phyloP scores from a whole-genome alignment of 345 rosid genomes.

The Brassica nigra region DNA sequence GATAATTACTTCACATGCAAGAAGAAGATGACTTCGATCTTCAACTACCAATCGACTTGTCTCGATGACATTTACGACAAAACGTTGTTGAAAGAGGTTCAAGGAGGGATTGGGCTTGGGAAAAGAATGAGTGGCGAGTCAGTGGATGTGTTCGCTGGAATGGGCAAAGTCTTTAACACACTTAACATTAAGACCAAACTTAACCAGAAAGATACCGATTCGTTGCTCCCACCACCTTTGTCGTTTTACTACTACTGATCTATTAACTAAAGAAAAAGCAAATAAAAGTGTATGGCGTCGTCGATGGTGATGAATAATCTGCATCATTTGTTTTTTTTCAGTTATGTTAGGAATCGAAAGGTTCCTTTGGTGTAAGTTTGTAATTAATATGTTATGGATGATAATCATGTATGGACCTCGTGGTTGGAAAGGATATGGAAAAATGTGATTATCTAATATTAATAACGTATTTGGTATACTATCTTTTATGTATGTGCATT shows the following conservation, averaged over 20 bases:
- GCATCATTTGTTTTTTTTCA: not conserved
- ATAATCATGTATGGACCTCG: not conserved
- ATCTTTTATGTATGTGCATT: not conserved
- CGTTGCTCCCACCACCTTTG: conserved; percentile 4
- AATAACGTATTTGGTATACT: not conserved
- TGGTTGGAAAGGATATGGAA: not conserved
- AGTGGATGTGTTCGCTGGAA: not conserved
- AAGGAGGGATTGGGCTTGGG: not conserved
- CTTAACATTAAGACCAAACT: not conserved
- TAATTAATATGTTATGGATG: not conserved
- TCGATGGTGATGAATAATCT: not conserved
- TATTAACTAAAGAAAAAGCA: not conserved
- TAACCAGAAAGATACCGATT: not conserved
- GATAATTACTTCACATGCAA: not conserved
- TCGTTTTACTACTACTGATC: not conserved
- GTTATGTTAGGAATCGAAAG: not conserved
- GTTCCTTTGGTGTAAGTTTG: not conserved
- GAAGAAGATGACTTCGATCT: not conserved
- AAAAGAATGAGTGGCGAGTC: not conserved
- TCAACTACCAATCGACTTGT: not conserved
- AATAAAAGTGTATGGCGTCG: not conserved
- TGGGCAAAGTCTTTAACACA: not conserved
- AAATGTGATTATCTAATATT: not conserved
- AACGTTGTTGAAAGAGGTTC: not conserved
- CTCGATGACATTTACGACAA: not conserved